Evolutionary conservation across 169 alveolate genomes (phyloP), one percentile per base, ranked within the genome.

Genomic region (Cytauxzoon felis): DNA sequence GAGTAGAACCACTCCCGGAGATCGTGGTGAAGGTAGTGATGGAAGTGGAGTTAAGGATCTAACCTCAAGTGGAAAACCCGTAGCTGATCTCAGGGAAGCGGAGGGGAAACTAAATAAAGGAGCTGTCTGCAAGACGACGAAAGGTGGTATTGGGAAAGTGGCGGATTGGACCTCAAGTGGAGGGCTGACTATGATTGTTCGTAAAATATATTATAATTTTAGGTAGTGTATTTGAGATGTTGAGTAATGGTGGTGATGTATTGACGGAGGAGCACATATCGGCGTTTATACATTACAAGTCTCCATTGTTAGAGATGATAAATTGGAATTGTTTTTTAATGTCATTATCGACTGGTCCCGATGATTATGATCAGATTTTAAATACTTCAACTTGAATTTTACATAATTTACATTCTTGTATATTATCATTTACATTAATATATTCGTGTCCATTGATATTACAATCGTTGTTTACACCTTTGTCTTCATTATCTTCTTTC

Each of bases 281-380:
- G 16, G 82, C 76, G 0, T 72, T 54, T 33, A 72, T 72, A 57
- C 47, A 62, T 32, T 72, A 72, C 29, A 59, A 52, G 27, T 72
- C 82, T 41, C 82, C 82, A 38, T 42, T 72, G 19, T 42, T 72
- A 45, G 60, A 62, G 50, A 72, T 72, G 82, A 65, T 72, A 36
- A 72, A 72, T 62, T 72, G 82, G 82, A 66, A 72, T 53, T 27
- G 53, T 9, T 72, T 72, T 43, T 4, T 72, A 5, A 61, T 78
- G 0, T 72, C 82, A 18, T 42, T 72, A 1, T 78, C 82, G n/a
- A 78, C 63, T 0, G 82, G 82, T 6, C 82, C 82, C 2, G 68
- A 72, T n/a, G 82, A 72, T 33, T 53, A 32, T 30, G 18, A n/a
- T 34, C 40, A 67, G 33, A 67, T 67, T 13, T 3, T 51, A 49